A percentile compares a stretch with the other conserved stretches of the same genome.
phyloP scores from a whole-genome alignment of 176 grass and related monocot species.

The Zoysia japonica region DNA sequence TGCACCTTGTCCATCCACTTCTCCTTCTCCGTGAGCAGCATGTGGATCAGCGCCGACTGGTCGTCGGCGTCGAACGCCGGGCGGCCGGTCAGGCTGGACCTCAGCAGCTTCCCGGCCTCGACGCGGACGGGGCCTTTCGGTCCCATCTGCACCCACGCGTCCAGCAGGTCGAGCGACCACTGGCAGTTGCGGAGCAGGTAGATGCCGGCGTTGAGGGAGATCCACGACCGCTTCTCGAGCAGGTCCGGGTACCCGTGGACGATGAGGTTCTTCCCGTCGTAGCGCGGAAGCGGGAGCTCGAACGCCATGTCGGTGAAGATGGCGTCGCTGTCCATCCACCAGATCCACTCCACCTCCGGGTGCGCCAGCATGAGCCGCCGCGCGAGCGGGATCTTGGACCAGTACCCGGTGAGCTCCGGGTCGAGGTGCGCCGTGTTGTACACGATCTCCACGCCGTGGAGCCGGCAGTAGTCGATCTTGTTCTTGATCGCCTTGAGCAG shows the following conservation, averaged over 20 bases:
- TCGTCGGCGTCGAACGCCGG: conserved; percentile 74
- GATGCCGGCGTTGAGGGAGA: conserved; percentile 64
- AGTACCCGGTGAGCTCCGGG: conserved; percentile 53
- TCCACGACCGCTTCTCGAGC: conserved; percentile 58
- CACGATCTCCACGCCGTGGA: conserved; percentile 80
- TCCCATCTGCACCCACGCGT: conserved; percentile 69
- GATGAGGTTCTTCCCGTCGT: conserved; percentile 58
- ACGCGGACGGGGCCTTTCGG: conserved; percentile 52
- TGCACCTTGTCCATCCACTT: conserved; percentile 62
- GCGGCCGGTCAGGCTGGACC: conserved; percentile 50
- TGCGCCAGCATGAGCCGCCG: conserved; percentile 75
- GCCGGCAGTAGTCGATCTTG: conserved; percentile 86
- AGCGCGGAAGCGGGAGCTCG: conserved; percentile 56
- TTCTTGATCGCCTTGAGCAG: conserved; percentile 78
- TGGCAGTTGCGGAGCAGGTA: conserved; percentile 83
- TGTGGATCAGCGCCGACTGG: conserved; percentile 80
- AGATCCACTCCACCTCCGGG: conserved; percentile 87
- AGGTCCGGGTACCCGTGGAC: conserved; percentile 56
- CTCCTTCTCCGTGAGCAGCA: conserved; percentile 60
- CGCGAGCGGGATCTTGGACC: conserved; percentile 68
- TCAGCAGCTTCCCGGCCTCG: conserved; percentile 58
- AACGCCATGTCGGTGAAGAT: conserved; percentile 86
- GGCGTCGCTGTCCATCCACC: conserved; percentile 86
- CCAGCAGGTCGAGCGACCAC: conserved; percentile 82
- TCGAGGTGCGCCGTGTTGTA: conserved; percentile 67